Percentiles rank a stretch among this genome's conserved stretches.
Evolutionary conservation across 2,329 filamentous ascomycete genomes (phyloP).

Genomic region (Penicillium concentricum): DNA sequence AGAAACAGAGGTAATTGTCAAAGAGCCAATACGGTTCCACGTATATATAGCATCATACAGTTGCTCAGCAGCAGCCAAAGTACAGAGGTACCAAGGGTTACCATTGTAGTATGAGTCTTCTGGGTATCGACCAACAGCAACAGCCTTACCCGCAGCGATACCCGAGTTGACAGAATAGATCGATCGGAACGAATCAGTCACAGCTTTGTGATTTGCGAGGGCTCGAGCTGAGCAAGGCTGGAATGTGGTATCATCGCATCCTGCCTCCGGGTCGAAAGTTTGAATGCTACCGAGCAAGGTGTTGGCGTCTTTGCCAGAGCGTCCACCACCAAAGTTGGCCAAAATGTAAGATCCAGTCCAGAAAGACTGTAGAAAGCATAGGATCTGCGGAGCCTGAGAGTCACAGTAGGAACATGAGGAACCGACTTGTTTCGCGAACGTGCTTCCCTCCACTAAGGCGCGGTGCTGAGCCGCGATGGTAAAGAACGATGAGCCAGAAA

Average conservation of each 20-base stretch:
- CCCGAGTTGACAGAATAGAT: slow-evolving; percentile 59
- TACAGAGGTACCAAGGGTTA: slow-evolving; percentile 78
- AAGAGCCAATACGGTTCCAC: slow-evolving; percentile 63
- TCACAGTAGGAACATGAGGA: slow-evolving; percentile 61
- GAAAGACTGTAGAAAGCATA: slow-evolving; percentile 73
- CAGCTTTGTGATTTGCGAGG: slow-evolving; percentile 72
- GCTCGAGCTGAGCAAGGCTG: slow-evolving; percentile 71
- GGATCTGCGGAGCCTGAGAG: slow-evolving; percentile 65
- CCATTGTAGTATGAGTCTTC: slow-evolving; percentile 75
- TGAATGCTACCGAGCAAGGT: slow-evolving; percentile 57
- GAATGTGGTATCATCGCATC: slow-evolving; percentile 57
- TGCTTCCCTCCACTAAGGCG: slow-evolving; percentile 58
- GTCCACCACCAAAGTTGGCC: slow-evolving; percentile 64
- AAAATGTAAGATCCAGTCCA: slow-evolving; percentile 65
- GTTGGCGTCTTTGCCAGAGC: slow-evolving; percentile 71
- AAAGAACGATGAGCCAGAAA: slow-evolving; percentile 75
- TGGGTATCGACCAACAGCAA: slow-evolving; percentile 61
- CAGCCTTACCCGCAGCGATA: slow-evolving; percentile 27
- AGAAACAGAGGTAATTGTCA: slow-evolving; percentile 65
- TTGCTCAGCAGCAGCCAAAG: slow-evolving; percentile 74
- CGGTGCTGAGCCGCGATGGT: slow-evolving; percentile 70
- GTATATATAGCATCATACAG: slow-evolving; percentile 74
- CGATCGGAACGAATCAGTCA: slow-evolving; percentile 71
- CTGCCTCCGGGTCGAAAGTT: slow-evolving; percentile 35
- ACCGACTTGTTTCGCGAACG: slow-evolving; percentile 64